A percentile compares a stretch with the other conserved stretches of the same genome.
phyloP scores from a whole-genome alignment of 1,284 basidiomycete species.

The Rhodotorula glutinis region DNA sequence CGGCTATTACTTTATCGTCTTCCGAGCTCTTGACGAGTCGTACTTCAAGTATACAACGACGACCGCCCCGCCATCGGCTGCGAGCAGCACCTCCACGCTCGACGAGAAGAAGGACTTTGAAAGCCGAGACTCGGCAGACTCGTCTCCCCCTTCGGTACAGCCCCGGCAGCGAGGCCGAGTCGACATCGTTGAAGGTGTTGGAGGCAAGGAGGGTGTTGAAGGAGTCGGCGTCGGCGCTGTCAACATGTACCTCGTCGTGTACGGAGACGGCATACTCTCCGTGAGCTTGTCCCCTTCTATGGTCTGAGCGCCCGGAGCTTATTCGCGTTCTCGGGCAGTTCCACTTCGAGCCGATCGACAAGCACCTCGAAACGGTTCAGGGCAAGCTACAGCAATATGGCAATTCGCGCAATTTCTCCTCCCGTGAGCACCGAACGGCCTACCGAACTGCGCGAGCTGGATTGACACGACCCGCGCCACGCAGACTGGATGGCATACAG shows the following conservation, averaged over 20 bases:
- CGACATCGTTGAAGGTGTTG: conserved; percentile 57
- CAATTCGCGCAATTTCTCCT: conserved; percentile 58
- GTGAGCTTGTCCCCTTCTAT: no score
- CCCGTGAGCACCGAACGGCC: conserved; percentile 55
- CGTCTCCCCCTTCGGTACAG: conserved; percentile 1
- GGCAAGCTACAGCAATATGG: conserved; percentile 61
- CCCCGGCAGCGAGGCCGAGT: conserved; percentile 48
- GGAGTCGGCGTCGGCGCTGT: conserved; percentile 68
- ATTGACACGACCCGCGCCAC: neutral
- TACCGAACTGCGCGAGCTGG: neutral
- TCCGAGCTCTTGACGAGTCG: conserved; percentile 75
- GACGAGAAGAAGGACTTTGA: neutral
- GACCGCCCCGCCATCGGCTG: conserved; percentile 21
- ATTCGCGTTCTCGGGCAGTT: conserved; percentile 57
- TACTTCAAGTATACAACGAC: conserved; percentile 57
- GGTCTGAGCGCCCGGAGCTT: no score
- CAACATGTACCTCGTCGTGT: conserved; percentile 85
- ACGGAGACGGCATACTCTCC: conserved; percentile 82
- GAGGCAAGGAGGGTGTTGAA: conserved; percentile 58
- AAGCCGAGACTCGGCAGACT: conserved; percentile 19
- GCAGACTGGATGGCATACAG: conserved; percentile 93
- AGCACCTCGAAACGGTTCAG: conserved; percentile 76
- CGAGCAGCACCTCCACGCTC: conserved; percentile 1
- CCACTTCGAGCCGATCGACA: conserved; percentile 85
- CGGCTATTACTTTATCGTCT: conserved; percentile 90